Percentiles rank a stretch among this genome's conserved stretches.
phyloP scores from a whole-genome alignment of 768 basidiomycete species.

The Neoboletus subvelutipes region DNA sequence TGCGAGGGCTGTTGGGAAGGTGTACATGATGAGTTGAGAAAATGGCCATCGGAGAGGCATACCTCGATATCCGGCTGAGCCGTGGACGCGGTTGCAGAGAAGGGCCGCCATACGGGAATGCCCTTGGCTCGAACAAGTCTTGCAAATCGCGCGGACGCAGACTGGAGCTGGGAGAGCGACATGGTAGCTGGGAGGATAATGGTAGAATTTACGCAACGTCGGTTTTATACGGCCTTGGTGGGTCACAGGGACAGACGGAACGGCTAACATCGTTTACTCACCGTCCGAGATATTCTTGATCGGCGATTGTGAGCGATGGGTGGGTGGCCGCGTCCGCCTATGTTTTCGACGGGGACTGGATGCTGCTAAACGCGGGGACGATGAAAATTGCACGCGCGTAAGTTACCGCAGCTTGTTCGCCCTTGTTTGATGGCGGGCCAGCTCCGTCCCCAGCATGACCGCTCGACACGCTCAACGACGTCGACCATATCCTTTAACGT shows the following conservation, averaged over 20 bases:
- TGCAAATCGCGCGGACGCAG: constrained; percentile 12
- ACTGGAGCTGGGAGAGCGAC: constrained; percentile 16
- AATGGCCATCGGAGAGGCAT: not conserved
- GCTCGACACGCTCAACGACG: constrained; percentile 23
- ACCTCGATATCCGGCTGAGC: constrained; percentile 55
- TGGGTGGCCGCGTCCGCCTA: not conserved
- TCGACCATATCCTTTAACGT: constrained; percentile 22
- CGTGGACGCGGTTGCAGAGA: constrained; percentile 22
- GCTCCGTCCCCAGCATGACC: not conserved
- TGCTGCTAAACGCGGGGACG: not conserved
- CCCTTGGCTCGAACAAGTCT: constrained; percentile 3
- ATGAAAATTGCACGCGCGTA: not conserved
- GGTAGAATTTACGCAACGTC: constrained; percentile 3
- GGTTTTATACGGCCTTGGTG: constrained; percentile 23
- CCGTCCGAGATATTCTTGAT: not conserved
- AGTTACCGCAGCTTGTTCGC: not conserved
- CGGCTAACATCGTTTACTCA: not conserved
- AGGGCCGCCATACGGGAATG: constrained; percentile 11
- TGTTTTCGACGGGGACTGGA: not conserved
- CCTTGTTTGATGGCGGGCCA: constrained; percentile 3
- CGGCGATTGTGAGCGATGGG: not conserved
- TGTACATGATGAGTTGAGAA: not conserved
- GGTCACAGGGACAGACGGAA: not conserved
- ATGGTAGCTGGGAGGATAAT: constrained; percentile 14
- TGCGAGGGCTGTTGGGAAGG: constrained; percentile 43